phyloP scores from a whole-genome alignment of 805 yeast species.

The Saccharomycopsis lassenensis region DNA sequence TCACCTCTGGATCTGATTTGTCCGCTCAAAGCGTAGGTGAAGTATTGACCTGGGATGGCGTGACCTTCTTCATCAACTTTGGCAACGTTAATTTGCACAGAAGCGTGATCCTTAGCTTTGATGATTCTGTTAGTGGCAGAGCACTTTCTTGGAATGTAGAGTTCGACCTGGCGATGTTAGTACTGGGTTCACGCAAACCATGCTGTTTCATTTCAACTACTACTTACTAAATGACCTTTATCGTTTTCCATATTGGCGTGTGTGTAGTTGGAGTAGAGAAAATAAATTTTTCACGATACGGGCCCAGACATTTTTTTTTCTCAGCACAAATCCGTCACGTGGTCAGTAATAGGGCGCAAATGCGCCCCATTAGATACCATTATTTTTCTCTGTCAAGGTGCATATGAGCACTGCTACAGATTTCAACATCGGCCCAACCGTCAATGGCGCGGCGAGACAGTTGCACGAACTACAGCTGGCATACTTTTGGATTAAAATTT shows the following conservation, averaged over 20 bases:
- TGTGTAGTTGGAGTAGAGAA: not conserved
- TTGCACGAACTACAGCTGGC: too few relatives aligned
- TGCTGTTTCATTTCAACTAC: not conserved
- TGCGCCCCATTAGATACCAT: too few relatives aligned
- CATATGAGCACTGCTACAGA: too few relatives aligned
- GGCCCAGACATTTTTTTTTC: too few relatives aligned
- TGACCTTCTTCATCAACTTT: conserved; percentile 96
- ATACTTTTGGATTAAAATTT: too few relatives aligned
- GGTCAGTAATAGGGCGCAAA: too few relatives aligned
- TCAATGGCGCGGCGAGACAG: too few relatives aligned
- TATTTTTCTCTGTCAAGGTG: too few relatives aligned
- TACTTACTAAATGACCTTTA: conserved; percentile 97
- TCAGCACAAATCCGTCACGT: too few relatives aligned
- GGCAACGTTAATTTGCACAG: conserved; percentile 98
- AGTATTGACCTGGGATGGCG: conserved; percentile 80
- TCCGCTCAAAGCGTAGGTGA: conserved; percentile 95
- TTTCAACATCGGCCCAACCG: too few relatives aligned
- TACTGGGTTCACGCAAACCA: not conserved
- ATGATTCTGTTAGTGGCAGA: conserved; percentile 99
- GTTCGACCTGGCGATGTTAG: conserved; percentile 64
- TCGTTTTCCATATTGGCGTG: conserved; percentile 93
- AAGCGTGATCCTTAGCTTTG: conserved; percentile 99
- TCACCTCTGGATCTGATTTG: conserved; percentile 98
- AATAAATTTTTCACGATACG: too few relatives aligned
- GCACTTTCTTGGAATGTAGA: conserved; percentile 99